Conservation (phyloP, 495 filamentous ascomycete species). For the Elasticomyces elasticus region DNA sequence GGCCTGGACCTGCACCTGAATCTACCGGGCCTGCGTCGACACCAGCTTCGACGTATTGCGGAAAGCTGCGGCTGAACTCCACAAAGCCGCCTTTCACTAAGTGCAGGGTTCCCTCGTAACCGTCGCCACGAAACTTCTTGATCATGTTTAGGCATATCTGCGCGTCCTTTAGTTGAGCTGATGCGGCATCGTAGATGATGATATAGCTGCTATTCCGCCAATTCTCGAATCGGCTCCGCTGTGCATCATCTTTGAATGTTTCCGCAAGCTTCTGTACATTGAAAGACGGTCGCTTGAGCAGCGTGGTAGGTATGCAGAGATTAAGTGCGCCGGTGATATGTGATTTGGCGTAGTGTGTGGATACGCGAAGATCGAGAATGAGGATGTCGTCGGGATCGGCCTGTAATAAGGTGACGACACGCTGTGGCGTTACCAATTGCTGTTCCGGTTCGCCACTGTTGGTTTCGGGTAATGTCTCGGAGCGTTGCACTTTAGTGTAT, state of each 20-base stretch:
- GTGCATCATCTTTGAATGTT: conserved; percentile 68
- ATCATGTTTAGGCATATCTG: conserved; percentile 67
- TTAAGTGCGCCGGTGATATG: conserved; percentile 73
- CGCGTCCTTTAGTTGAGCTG: conserved; percentile 68
- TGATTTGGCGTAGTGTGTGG: conserved; percentile 65
- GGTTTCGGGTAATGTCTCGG: conserved; percentile 45
- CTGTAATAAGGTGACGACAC: conserved; percentile 58
- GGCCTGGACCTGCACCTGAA: conserved; percentile 16
- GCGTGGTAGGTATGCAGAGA: conserved; percentile 88
- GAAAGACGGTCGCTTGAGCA: conserved; percentile 84
- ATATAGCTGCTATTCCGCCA: conserved; percentile 70
- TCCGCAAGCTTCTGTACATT: conserved; percentile 81
- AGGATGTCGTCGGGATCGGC: conserved; percentile 48
- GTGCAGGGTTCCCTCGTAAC: conserved; percentile 62
- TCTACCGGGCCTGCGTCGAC: not conserved
- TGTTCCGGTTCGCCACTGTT: not conserved
- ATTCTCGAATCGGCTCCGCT: conserved; percentile 61
- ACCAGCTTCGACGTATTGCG: conserved; percentile 26
- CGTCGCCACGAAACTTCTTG: conserved; percentile 83
- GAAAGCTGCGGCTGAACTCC: conserved; percentile 43
- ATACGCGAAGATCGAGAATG: conserved; percentile 81
- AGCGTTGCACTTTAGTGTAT: conserved; percentile 27
- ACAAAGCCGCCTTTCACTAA: conserved; percentile 54
- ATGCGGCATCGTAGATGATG: conserved; percentile 76
- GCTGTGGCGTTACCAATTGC: conserved; percentile 50